Percentiles rank a stretch among this genome's conserved stretches.
These are phyloP conservation scores for Fusarium solani-melongenae DNA, from an alignment of 2,329 filamentous ascomycete species.

Conservation along the genomic window DNA sequence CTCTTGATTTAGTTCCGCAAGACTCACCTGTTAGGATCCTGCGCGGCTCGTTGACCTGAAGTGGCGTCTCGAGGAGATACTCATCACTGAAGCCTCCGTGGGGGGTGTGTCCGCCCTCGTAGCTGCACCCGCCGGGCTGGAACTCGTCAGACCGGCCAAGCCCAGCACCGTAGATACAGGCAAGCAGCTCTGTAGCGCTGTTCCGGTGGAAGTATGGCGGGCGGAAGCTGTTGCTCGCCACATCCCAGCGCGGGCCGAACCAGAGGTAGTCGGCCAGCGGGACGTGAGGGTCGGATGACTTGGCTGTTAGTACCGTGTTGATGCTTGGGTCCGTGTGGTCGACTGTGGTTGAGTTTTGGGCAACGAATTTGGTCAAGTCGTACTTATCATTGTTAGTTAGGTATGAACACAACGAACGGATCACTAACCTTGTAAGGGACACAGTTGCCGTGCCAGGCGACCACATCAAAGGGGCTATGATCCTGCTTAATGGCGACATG, in stretches of 20 bases:
- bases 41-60: constrained; percentile 15
- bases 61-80: background rate
- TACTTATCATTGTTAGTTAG: background rate
- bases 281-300: constrained; percentile 3
- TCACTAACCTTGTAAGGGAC: constrained; percentile 17
- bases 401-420: background rate
- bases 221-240: constrained; percentile 8
- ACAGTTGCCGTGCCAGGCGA: constrained; percentile 22
- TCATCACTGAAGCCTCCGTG: constrained; percentile 18
- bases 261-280: constrained; percentile 8
- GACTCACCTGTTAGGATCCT: constrained; percentile 11
- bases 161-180: constrained; percentile 8
- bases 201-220: constrained; percentile 12
- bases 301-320: constrained; percentile 15
- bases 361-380: constrained; percentile 17
- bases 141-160: constrained; percentile 18
- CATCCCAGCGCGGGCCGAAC: constrained; percentile 4
- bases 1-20: fast-evolving
- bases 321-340: constrained; percentile 18
- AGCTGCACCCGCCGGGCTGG: constrained; percentile 2
- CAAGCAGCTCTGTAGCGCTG: background rate
- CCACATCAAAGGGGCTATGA: constrained; percentile 20
- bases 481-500: constrained; percentile 18
- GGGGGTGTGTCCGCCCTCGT: constrained; percentile 16
- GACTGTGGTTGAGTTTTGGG: constrained; percentile 10